Evolutionary conservation across 768 basidiomycete species (phyloP), one percentile per base, ranked within the genome.

Genomic region (Rhodosporidiobolus odoratus): DNA sequence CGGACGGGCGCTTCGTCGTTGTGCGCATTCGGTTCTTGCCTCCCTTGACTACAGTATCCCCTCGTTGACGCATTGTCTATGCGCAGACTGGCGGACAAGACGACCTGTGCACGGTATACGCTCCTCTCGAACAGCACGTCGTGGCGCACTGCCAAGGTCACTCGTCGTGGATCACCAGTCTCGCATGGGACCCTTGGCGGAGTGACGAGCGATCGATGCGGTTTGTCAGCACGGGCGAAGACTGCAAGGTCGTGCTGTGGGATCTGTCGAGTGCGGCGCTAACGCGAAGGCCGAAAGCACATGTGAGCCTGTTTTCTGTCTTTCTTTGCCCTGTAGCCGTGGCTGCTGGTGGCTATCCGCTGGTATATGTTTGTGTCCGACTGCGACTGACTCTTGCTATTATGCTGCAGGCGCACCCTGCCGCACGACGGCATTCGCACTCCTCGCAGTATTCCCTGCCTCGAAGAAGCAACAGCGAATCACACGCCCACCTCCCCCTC

Each of bases 91-190:
- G 94, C 19, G 96, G 96, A 0, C 94, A 99, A 82, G 96, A 99
- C 77, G 96, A 99, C 77, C 84, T 98, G 16, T 81, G 96, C 64
- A 95, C 94, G 7, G 90, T 99, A 69, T 91, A 92, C 79, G 93
- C 94, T 0, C 92, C 93, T 1, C 89, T 88, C 85, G 96, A 98
- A 78, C 89, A 92, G 78, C 86, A 94, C 4, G 87, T 98, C 10
- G 86, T 99, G 16, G 96, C 96, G 8, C 85, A 94, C 65, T 98
- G 96, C 81, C 93, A 96, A 79, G 96, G 96, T 0, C 96, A 99
- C 78, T 90, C 91, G 0, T 94, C 92, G 3, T 98, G 96, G 77
- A 90, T 99, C 12, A 89, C 91, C 0, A 84, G 86, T 17, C 85
- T 98, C 25, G 88, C 89, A 3, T 98, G 97, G 78, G 96, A 99